Base-by-base conservation (phyloP, 2,329 filamentous ascomycete genomes). In the Aspergillus sp. region DNA sequence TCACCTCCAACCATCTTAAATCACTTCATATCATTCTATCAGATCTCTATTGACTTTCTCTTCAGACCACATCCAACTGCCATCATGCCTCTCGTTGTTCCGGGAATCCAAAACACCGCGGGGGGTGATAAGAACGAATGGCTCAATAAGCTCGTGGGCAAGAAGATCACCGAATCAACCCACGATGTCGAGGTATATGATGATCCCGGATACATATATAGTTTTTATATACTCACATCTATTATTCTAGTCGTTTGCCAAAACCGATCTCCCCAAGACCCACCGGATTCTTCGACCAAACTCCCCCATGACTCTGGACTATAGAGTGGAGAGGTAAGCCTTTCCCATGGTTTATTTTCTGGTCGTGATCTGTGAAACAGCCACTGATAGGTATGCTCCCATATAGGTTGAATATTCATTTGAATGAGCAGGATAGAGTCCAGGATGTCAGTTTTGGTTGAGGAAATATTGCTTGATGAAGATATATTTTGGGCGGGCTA, bases 1-100 rank as follows among this genome's bases (percentile, higher is more conserved):
- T 19, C 19, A 19, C 4, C 19, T 19, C 19, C 4, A 19, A 19
- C 19, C 19, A 19, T 19, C 4, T 19, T 19, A 19, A 19, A 19
- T 19, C 19, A 19, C 19, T 19, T 19, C 19, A 19, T 19, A 19
- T 19, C 19, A 19, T 19, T 19, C 19, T 19, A 19, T 19, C 19
- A 19, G 19, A 19, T 19, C 19, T 19, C 19, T 19, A 2, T 19
- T 19, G 19, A 19, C 4, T 19, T 19, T 19, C 2, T 19, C 2
- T 19, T 19, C 4, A 19, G 4, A 19, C 2, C 2, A 19, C 19
- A 19, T 19, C 19, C 19, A 19, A 19, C 19, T 19, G 19, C 29
- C 46, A 62, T 11, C 33, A 74, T 75, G 72, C 72, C 72, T 57
- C 70, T 75, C 43, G 67, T 74, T 44, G 62, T 73, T 31, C 70